Conservation (phyloP, 768 basidiomycete species). For the Cyathus striatus region DNA sequence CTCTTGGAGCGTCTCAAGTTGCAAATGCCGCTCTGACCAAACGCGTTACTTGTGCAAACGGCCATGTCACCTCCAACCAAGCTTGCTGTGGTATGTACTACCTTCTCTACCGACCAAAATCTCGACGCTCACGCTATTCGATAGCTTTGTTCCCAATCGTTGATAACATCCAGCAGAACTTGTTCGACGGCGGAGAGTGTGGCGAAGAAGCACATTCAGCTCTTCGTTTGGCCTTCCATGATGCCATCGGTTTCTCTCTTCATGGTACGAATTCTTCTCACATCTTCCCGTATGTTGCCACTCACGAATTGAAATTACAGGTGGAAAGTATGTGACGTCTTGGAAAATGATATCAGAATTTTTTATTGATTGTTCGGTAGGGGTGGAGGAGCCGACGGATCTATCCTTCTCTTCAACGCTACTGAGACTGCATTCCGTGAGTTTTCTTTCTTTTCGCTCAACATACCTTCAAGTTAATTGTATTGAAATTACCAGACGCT, state of each 20-base stretch:
- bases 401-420: conserved; percentile 19
- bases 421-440: conserved; percentile 16
- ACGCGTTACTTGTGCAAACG: conserved; percentile 5
- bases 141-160: conserved; percentile 16
- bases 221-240: conserved; percentile 15
- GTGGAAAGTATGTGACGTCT: not conserved
- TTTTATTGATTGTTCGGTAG: not conserved
- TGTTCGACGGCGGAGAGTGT: conserved; percentile 29
- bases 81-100: conserved; percentile 5
- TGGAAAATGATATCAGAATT: not conserved
- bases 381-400: conserved; percentile 24
- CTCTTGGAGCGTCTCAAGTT: not conserved
- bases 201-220: conserved; percentile 21
- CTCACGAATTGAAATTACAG: not conserved
- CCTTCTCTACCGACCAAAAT: not conserved
- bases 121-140: not conserved
- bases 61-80: conserved; percentile 4
- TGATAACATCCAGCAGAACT: conserved; percentile 22
- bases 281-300: not conserved
- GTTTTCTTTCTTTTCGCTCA: conserved; percentile 4
- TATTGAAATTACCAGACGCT: conserved; percentile 14
- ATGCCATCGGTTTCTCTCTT: conserved; percentile 9
- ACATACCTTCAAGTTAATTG: not conserved
- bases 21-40: conserved; percentile 3
- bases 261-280: conserved; percentile 2